Evolutionary conservation across 2,329 filamentous ascomycete species (phyloP).

Genomic region (Emergomyces africanus): DNA sequence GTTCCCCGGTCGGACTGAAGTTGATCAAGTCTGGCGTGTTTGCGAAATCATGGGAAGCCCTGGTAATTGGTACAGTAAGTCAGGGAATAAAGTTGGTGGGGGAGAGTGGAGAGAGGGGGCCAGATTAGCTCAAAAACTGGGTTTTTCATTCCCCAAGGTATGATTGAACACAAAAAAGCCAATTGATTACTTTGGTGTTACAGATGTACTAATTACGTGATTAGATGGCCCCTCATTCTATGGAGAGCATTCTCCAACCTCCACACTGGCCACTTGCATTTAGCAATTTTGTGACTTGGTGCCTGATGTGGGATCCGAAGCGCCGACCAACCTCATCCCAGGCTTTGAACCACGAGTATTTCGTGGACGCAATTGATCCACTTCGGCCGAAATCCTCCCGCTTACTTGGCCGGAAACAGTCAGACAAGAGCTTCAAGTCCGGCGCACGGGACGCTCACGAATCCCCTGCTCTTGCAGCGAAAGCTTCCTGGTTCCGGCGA

Average conservation of each 20-base stretch:
- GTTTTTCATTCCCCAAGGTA: slow-evolving; percentile 90
- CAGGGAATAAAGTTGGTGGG: slow-evolving; percentile 73
- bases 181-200: neutral
- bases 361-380: slow-evolving; percentile 81
- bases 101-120: slow-evolving; percentile 97
- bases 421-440: slow-evolving; percentile 57
- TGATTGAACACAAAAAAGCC: slow-evolving; percentile 1
- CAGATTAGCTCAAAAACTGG: slow-evolving; percentile 82
- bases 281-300: slow-evolving; percentile 93
- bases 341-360: slow-evolving; percentile 92
- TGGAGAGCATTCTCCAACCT: slow-evolving; percentile 82
- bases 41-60: slow-evolving; percentile 99
- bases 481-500: slow-evolving; percentile 94
- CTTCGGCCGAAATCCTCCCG: slow-evolving; percentile 81
- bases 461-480: slow-evolving; percentile 51
- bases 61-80: slow-evolving; percentile 89
- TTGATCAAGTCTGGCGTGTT: slow-evolving; percentile 96
- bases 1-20: slow-evolving; percentile 95
- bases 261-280: slow-evolving; percentile 87
- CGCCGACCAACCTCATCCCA: slow-evolving; percentile 81
- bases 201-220: neutral
- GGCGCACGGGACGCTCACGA: slow-evolving; percentile 49
- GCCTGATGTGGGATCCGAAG: slow-evolving; percentile 97
- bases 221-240: slow-evolving; percentile 90
- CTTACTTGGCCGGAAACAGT: slow-evolving; percentile 79